Evolutionary conservation across 2,329 filamentous ascomycete species (phyloP), one percentile per base, ranked within the genome.

Genomic region (Cladophialophora chaetospira): DNA sequence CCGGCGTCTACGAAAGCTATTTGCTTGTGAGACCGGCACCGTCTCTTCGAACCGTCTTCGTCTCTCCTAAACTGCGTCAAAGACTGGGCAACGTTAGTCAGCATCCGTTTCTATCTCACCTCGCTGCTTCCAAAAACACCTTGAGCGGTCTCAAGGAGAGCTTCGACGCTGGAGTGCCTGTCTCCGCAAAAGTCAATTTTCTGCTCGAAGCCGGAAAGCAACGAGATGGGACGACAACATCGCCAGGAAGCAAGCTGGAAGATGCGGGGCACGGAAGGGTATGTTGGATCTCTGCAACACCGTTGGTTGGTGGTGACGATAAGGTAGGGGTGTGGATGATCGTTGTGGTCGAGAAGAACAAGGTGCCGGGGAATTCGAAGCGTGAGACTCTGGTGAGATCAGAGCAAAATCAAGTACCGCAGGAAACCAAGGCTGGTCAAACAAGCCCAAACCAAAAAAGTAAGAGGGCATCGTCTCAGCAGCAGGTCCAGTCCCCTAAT

Each of bases 311-410:
- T 4, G 68, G 65, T 17, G 74, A 77, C 53, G 73, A 74, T 26
- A 67, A 66, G 40, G 71, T 77, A 11, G 75, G 75, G 4, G 75
- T 78, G 1, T 78, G 75, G 75, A 77, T 78, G 74, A 66, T 77
- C 2, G 73, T 78, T 3, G 69, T 78, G 65, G 72, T 76, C 1
- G 75, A 77, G 53, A 69, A 72, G 33, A 53, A 26, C 1, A 60
- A 55, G 43, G 56, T 55, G 19, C 40, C 48, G 9, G 33, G n/a
- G 35, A 42, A 23, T 23, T 17, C 25, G 15, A 38, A 43, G 13
- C n/a, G 5, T 25, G 48, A 31, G 17, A 31, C n/a, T 6, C 10
- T 42, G 48, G 10, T 15, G 4, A 23, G 36, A 13, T 19, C 36
- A 15, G 48, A n/a, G 2, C 35, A 38, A 13, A 40, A 33, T 29